Percentiles rank a stretch among this genome's conserved stretches.
Evolutionary conservation across 352 stramenopile species (phyloP).

Genomic region (Globisporangium parvum): DNA sequence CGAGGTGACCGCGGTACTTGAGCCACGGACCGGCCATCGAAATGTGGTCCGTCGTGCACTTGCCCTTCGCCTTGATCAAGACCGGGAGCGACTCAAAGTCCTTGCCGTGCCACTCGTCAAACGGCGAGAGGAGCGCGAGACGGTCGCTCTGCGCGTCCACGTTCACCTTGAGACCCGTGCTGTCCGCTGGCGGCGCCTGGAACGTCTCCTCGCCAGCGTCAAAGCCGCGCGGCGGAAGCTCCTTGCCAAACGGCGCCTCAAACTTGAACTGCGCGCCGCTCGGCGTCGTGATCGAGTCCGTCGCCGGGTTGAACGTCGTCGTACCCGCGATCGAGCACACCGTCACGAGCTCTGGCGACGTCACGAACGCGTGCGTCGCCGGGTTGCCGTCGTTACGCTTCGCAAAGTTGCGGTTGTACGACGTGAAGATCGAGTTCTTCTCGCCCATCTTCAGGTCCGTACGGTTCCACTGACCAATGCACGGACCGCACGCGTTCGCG

Average conservation of each 20-base stretch:
- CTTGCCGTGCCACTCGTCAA: slow-evolving; percentile 88
- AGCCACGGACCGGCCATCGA: slow-evolving; percentile 92
- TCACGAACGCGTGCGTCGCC: slow-evolving; percentile 91
- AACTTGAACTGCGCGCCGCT: slow-evolving; percentile 91
- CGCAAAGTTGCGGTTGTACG: slow-evolving; percentile 94
- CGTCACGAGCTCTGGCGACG: slow-evolving; percentile 89
- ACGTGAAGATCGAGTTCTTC: slow-evolving; percentile 94
- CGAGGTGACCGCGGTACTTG: slow-evolving; percentile 92
- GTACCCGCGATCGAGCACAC: slow-evolving; percentile 84
- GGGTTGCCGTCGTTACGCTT: slow-evolving; percentile 94
- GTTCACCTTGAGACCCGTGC: slow-evolving; percentile 62
- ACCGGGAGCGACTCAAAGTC: slow-evolving; percentile 85
- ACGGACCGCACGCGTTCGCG: slow-evolving; percentile 91
- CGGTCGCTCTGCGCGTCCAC: slow-evolving; percentile 82
- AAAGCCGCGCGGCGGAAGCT: slow-evolving; percentile 87
- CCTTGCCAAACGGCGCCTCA: slow-evolving; percentile 86
- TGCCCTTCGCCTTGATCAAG: slow-evolving; percentile 94
- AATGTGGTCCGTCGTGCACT: slow-evolving; percentile 95
- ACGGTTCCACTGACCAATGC: slow-evolving; percentile 94
- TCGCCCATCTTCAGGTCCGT: slow-evolving; percentile 78
- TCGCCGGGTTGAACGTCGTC: slow-evolving; percentile 89
- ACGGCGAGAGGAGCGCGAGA: slow-evolving; percentile 84
- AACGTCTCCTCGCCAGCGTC: slow-evolving; percentile 91
- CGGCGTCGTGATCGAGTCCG: slow-evolving; percentile 83
- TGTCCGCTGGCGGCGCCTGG: slow-evolving; percentile 74